Evolutionary conservation across 1,139 yeast species (phyloP).

Genomic region (Protomyces gravidus): DNA sequence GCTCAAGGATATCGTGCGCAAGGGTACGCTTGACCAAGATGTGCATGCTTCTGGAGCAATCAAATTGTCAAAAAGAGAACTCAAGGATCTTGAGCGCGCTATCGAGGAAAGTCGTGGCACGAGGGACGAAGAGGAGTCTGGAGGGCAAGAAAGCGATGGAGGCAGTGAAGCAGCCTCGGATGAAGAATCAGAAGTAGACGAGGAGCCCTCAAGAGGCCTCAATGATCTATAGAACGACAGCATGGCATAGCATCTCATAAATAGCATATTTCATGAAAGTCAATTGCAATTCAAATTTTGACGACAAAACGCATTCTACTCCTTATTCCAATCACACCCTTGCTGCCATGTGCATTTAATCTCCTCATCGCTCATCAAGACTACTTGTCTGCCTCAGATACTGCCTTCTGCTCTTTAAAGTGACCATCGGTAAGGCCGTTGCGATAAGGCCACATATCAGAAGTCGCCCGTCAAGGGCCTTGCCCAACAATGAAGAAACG

Average conservation of each 20-base stretch:
- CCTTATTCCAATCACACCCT: too few species aligned
- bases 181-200: slow-evolving; percentile 37
- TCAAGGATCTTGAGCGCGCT: slow-evolving; percentile 59
- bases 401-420: too few species aligned
- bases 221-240: neutral
- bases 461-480: too few species aligned
- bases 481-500: neutral
- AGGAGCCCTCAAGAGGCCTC: slow-evolving; percentile 35
- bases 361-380: too few species aligned
- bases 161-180: slow-evolving; percentile 36
- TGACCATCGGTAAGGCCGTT: too few species aligned
- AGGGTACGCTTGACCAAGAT: slow-evolving; percentile 60
- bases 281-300: too few species aligned
- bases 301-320: too few species aligned
- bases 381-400: too few species aligned
- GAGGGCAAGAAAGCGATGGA: slow-evolving; percentile 34
- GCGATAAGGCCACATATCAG: too few species aligned
- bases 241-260: too few species aligned
- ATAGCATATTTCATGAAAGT: too few species aligned
- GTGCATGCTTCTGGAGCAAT: slow-evolving; percentile 69
- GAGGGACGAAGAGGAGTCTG: slow-evolving; percentile 40
- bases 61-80: slow-evolving; percentile 61
- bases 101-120: slow-evolving; percentile 43
- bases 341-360: too few species aligned
- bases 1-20: slow-evolving; percentile 70